phyloP scores from a whole-genome alignment of 148 eudicot species.

The Rhododendron vialii region DNA sequence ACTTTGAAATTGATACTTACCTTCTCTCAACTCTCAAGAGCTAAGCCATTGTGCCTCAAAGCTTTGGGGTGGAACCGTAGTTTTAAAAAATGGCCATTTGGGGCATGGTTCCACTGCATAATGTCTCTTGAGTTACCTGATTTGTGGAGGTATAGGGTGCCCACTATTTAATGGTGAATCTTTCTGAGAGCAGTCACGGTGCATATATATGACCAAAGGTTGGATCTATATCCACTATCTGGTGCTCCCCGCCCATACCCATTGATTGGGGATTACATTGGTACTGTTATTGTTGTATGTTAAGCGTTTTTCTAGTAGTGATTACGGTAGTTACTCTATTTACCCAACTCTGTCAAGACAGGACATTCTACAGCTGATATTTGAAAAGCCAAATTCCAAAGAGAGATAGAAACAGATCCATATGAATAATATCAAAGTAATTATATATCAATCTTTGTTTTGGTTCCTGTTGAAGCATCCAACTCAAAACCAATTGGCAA shows the following conservation, averaged over 20 bases:
- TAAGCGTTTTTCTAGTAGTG: not conserved
- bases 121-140: no score
- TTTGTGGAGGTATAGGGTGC: no score
- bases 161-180: no score
- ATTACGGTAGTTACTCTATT: not conserved
- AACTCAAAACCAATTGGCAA: no score
- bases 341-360: not conserved
- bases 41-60: not conserved
- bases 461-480: no score
- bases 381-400: not conserved
- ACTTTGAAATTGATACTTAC: not conserved
- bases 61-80: not conserved
- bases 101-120: no score
- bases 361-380: not conserved
- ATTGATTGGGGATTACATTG: no score
- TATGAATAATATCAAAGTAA: not conserved
- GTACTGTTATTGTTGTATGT: not conserved
- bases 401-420: not conserved
- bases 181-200: no score
- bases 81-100: no score
- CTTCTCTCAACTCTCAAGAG: not conserved
- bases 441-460: not conserved
- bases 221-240: no score
- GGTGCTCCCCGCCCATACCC: no score
- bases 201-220: no score